Evolutionary conservation across 768 basidiomycete genomes (phyloP), one percentile per base, ranked within the genome.

Genomic region (Leccinum subgranulosum): DNA sequence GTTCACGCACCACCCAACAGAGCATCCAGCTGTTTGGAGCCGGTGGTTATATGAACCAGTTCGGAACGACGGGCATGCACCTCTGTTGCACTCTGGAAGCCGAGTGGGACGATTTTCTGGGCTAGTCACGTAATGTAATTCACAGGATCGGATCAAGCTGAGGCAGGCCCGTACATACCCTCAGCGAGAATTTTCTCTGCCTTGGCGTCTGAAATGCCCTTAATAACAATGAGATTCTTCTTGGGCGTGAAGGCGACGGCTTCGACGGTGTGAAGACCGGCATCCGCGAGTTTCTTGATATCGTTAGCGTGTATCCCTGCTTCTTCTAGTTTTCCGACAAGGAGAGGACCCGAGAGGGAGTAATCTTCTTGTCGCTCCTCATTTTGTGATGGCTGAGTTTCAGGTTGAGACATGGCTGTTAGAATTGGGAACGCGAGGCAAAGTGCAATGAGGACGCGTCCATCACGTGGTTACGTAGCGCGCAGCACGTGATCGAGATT

Each of bases 71-170:
- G 86, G 21, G 94, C 90, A 70, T 99, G 97, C 7, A 98, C 90
- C 69, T 98, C 97, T 14, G 97, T 98, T 17, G 97, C 97, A 56
- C 96, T 98, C 62, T 94, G 94, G 71, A 99, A 99, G 4, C 97
- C 97, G 59, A 98, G 84, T 7, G 96, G 97, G 28, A 99, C 88
- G 65, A 98, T 91, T 77, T 98, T 98, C 69, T 88, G 87, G 3
- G 94, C 96, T 98, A 56, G 50, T 52, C 33, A 46, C 49, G 57
- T 27, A 60, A 36, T 59, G 49, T 56, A 49, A 61, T 53, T 58
- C 47, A 56, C 45, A 34, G 41, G 53, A 28, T 7, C 8, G 29
- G 33, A 47, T 51, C 43, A 53, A 53, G 47, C 31, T 36, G 47
- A 21, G 8, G 23, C 15, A 36, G 23, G 6, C 46, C 6, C 21